A percentile compares a stretch with the other conserved stretches of the same genome.
phyloP scores from a whole-genome alignment of 441 rosid genomes.

The Capsella rubella region DNA sequence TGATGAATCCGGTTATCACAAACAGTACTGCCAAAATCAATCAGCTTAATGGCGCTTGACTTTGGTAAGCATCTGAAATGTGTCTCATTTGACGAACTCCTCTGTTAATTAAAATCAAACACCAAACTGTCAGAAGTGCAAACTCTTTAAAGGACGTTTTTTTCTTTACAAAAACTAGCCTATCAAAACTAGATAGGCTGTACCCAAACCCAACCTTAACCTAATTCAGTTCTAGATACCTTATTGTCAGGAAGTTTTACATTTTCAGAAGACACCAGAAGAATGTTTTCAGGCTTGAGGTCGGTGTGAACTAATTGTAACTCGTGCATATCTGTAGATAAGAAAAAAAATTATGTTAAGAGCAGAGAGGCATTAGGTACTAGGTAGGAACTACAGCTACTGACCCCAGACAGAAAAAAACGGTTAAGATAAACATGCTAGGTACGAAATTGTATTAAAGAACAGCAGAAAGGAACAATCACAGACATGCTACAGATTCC shows the following conservation, averaged over 20 bases:
- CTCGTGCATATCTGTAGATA: constrained; percentile 83
- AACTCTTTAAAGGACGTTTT: background rate
- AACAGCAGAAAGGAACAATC: constrained; percentile 57
- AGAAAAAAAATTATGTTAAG: constrained; percentile 8
- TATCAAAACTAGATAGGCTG: constrained; percentile 39
- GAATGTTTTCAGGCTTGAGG: constrained; percentile 93
- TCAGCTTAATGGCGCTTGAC: constrained; percentile 94
- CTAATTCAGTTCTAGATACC: constrained; percentile 55
- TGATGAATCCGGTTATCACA: constrained; percentile 78
- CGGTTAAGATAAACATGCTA: constrained; percentile 5
- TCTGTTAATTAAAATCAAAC: constrained; percentile 65
- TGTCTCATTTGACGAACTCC: constrained; percentile 64
- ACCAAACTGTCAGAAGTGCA: constrained; percentile 20
- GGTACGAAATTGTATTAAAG: constrained; percentile 40
- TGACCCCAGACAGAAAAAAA: constrained; percentile 9
- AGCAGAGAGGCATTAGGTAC: constrained; percentile 13
- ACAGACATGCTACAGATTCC: constrained; percentile 98
- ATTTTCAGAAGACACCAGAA: constrained; percentile 78
- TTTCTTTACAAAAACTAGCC: constrained; percentile 32
- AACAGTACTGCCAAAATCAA: constrained; percentile 93
- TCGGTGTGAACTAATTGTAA: constrained; percentile 84
- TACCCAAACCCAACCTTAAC: constrained; percentile 45
- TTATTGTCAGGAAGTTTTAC: constrained; percentile 70
- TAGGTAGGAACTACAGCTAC: constrained; percentile 11
- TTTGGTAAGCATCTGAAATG: constrained; percentile 85